phyloP scores from a whole-genome alignment of 2,329 filamentous ascomycete genomes.

The Ophiosphaerella narmari region DNA sequence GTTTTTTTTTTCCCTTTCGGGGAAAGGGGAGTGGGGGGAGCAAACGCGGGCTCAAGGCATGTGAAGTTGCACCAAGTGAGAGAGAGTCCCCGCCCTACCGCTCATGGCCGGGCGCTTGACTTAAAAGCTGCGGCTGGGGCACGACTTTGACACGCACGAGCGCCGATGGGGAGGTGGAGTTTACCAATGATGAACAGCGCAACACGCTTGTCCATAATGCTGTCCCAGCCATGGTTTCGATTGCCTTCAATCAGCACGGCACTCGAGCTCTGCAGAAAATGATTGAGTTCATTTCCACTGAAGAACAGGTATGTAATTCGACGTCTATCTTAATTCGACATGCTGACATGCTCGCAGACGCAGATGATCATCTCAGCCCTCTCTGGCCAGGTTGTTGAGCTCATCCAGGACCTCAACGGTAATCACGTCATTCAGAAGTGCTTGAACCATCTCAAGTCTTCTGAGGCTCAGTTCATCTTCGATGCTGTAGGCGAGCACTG shows the following conservation, averaged over 20 bases:
- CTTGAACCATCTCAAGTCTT: slow-evolving; percentile 84
- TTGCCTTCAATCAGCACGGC: slow-evolving; percentile 95
- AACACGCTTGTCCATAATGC: slow-evolving; percentile 92
- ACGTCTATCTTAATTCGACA: not conserved
- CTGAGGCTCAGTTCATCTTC: slow-evolving; percentile 95
- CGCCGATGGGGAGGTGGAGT: too few species aligned
- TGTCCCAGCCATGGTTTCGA: slow-evolving; percentile 82
- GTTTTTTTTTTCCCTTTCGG: too few species aligned
- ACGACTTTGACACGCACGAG: too few species aligned
- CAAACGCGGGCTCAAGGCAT: too few species aligned
- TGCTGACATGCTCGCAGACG: slow-evolving; percentile 52
- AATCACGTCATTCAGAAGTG: slow-evolving; percentile 99
- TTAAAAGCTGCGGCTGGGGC: too few species aligned
- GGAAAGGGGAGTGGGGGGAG: too few species aligned
- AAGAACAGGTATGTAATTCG: slow-evolving; percentile 63
- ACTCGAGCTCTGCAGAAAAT: slow-evolving; percentile 98
- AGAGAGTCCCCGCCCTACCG: too few species aligned
- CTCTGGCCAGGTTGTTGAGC: slow-evolving; percentile 80
- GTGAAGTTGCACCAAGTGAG: too few species aligned
- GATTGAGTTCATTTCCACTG: slow-evolving; percentile 93
- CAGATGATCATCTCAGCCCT: slow-evolving; percentile 86
- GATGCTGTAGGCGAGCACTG: slow-evolving; percentile 87
- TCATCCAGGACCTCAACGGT: slow-evolving; percentile 97
- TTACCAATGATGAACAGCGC: slow-evolving; percentile 91
- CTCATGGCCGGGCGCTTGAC: too few species aligned